Evolutionary conservation across 768 basidiomycete species (phyloP), one percentile per base, ranked within the genome.

Genomic region (Suillus americanus): DNA sequence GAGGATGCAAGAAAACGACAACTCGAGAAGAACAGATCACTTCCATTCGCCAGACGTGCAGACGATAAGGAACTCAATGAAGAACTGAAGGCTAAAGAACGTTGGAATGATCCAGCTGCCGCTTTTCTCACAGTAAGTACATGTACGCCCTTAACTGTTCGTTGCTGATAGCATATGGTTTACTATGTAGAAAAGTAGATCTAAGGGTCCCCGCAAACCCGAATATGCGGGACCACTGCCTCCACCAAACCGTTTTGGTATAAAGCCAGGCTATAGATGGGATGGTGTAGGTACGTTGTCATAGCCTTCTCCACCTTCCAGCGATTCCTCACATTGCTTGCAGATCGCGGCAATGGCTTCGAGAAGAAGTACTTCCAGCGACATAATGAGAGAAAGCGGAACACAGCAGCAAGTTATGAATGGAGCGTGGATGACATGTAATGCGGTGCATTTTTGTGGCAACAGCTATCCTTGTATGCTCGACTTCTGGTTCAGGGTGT

Each of bases 21-120:
- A 64, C 73, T 92, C 71, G 89, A 92, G 75, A 88, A 85, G 69
- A 87, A 90, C 76, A 84, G 80, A 64, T 79, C 78, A 14, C 82
- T 81, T 64, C 83, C 87, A 20, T 90, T 98, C 66, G 90, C 94
- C 7, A 81, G 96, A 53, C 84, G 85, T 69, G 91, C 84, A 4
- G 91, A 98, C 69, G 97, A 99, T 75, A 82, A 76, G 61, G 89
- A 91, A 0, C 78, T 99, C 71, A 99, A 99, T 69, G 89, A 91
- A 64, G 90, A 94, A 67, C 76, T 91, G 77, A 92, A 86, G 77
- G 83, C 89, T 25, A 87, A 88, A 71, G 89, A 92, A 45, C 75
- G 94, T 18, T 98, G 96, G 95, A 97, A 98, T 72, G 97, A 99
- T 77, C 97, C 97, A n/a, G 97, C 96, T 5, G 93, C 95, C 9